phyloP scores from a whole-genome alignment of 2,329 filamentous ascomycete genomes.

The Phaeomoniella chlamydospora region DNA sequence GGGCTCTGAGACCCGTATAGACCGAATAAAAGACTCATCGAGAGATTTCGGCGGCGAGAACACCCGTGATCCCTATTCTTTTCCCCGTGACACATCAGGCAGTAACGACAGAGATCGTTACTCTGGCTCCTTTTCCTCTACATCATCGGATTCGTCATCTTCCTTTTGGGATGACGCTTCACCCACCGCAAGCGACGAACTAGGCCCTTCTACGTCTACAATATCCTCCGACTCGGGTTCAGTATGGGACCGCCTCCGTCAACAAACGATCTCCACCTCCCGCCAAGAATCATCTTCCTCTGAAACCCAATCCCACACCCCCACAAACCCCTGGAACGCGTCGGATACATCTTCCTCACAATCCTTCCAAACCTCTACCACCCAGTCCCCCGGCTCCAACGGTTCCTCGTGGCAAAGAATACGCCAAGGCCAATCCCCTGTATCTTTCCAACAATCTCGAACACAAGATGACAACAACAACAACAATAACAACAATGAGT shows the following conservation, averaged over 20 bases:
- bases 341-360: not conserved
- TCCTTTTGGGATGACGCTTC: not conserved
- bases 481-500: constrained; percentile 3
- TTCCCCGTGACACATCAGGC: not conserved
- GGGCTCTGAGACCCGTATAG: not conserved
- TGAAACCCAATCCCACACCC: not conserved
- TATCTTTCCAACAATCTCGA: not conserved
- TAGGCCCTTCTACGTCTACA: not conserved
- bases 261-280: not conserved
- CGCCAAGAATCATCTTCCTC: not conserved
- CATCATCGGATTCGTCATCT: not conserved
- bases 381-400: too few relatives aligned
- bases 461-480: not conserved
- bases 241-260: not conserved
- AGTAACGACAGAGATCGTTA: not conserved
- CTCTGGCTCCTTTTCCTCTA: too few relatives aligned
- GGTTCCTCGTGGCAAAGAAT: not conserved
- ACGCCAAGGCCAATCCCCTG: not conserved
- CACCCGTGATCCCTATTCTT: not conserved
- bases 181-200: not conserved
- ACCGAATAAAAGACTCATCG: not conserved
- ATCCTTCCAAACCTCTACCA: not conserved
- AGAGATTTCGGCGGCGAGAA: not conserved
- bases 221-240: not conserved
- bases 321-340: not conserved